Conservation (phyloP, 169 alveolate genomes). For the Eimeria zaria region DNA sequence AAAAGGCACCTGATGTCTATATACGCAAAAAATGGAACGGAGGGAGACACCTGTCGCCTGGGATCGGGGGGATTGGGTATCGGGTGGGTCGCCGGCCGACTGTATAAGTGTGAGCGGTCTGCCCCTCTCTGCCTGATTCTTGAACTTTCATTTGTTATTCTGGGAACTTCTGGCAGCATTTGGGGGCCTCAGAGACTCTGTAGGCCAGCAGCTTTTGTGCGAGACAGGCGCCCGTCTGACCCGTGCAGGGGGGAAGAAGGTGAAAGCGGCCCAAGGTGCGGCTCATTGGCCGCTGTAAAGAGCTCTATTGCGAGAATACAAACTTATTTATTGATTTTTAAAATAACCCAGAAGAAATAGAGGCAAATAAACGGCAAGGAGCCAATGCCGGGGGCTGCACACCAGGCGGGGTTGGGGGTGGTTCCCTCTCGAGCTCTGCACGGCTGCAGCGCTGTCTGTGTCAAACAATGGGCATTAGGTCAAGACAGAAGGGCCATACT, state of each 20-base stretch:
- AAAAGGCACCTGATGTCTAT: neutral
- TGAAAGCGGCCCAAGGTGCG: conserved; percentile 7
- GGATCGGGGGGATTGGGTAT: conserved; percentile 27
- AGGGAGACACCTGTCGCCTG: neutral
- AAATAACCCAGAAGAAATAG: neutral
- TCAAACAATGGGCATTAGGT: neutral
- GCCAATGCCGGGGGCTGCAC: conserved; percentile 42
- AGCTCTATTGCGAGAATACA: neutral
- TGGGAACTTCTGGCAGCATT: neutral
- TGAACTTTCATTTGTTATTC: neutral
- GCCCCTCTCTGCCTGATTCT: neutral
- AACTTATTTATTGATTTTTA: neutral
- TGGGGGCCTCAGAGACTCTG: neutral
- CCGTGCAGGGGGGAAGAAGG: conserved; percentile 57
- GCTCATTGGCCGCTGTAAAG: conserved; percentile 21
- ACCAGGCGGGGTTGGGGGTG: conserved; percentile 73
- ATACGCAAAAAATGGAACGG: neutral
- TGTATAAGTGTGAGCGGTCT: neutral
- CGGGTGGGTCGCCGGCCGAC: conserved; percentile 50
- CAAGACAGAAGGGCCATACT: neutral
- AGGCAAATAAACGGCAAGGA: neutral
- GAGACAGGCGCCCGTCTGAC: conserved; percentile 80
- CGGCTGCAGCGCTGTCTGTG: conserved; percentile 17
- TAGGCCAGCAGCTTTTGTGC: neutral
- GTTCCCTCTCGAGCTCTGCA: conserved; percentile 49